Evolutionary conservation across 441 rosid species (phyloP), one percentile per base, ranked within the genome.

Genomic region (Lepidium campestre): DNA sequence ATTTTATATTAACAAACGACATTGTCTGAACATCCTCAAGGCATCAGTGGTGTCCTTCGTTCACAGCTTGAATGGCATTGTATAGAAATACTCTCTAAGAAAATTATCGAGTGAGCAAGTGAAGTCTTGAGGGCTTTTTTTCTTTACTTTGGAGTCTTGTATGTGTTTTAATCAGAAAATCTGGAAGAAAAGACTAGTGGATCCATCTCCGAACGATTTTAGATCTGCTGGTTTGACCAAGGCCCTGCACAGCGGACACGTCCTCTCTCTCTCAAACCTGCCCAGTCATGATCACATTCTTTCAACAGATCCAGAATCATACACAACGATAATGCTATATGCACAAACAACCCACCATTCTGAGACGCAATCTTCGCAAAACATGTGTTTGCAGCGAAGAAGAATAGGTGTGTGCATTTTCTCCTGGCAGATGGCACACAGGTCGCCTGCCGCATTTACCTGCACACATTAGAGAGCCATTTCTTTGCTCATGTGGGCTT

Each of bases 251-350:
- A 81, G 71, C 18, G 91, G 91, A 65, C 91, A 84, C 40, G 91
- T 84, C 77, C 88, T 77, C 70, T 86, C 89, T 70, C 87, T 73
- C 81, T 84, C 89, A 68, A 86, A 81, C 96, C 96, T 86, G 85
- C 66, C 77, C 73, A 59, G 15, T 14, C 57, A 53, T 45, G 45
- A 60, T 45, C 52, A 66, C 62, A 57, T 59, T 42, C 57, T 17
- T 44, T 61, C 47, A 67, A 37, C 75, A 37, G 69, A 62, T 65
- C 50, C 41, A 41, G 17, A 57, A 61, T 18, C 75, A 57, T 32
- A 64, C 44, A 65, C 40, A 49, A 25, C 40, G 25, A 49, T 12
- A 72, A 25, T 57, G 62, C 19, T 44, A 35, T 72, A 65, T 50
- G 56, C 62, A 58, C 41, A 72, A 44, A 57, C 67, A 52, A 14